Percentiles rank a stretch among this genome's conserved stretches.
These are phyloP conservation scores for Cyberlindnera euphorbiiphila DNA, from an alignment of 805 yeast genomes.

Conservation along the genomic window DNA sequence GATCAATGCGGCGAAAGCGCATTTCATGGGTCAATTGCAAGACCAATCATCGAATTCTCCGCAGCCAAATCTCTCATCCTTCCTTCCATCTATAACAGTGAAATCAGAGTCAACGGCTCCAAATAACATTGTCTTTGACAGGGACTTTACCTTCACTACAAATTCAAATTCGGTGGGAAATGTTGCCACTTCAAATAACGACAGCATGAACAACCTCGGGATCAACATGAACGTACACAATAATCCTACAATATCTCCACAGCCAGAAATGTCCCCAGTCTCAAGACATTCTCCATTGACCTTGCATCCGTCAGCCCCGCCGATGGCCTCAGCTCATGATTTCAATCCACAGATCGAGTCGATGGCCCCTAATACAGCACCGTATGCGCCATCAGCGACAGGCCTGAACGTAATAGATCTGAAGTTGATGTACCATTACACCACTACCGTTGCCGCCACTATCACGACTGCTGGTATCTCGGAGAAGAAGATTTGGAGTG, in stretches of 20 bases:
- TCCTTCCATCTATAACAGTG: conserved; percentile 14
- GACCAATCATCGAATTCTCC: conserved; percentile 1
- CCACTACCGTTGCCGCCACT: conserved; percentile 78
- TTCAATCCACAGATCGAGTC: conserved; percentile 11
- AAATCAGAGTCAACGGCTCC: conserved; percentile 16
- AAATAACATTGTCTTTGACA: not conserved
- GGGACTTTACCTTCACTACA: not conserved
- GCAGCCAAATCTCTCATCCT: not conserved
- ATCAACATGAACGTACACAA: conserved; percentile 21
- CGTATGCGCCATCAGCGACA: conserved; percentile 48
- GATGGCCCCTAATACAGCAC: conserved; percentile 8
- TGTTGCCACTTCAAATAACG: conserved; percentile 2
- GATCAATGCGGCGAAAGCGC: conserved; percentile 11
- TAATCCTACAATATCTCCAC: conserved; percentile 30
- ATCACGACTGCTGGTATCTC: conserved; percentile 90
- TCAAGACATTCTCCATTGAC: conserved; percentile 25
- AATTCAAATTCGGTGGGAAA: not conserved
- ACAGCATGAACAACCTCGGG: not conserved
- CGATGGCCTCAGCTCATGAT: conserved; percentile 15
- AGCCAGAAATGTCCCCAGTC: conserved; percentile 28
- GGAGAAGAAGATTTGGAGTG: conserved; percentile 80
- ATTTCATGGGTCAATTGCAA: conserved; percentile 6
- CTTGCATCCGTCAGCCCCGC: conserved; percentile 16
- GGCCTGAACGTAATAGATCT: conserved; percentile 49
- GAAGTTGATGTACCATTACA: conserved; percentile 81